A percentile compares a stretch with the other conserved stretches of the same genome.
phyloP scores from a whole-genome alignment of 805 yeast species.

The Candida taoyuanica region DNA sequence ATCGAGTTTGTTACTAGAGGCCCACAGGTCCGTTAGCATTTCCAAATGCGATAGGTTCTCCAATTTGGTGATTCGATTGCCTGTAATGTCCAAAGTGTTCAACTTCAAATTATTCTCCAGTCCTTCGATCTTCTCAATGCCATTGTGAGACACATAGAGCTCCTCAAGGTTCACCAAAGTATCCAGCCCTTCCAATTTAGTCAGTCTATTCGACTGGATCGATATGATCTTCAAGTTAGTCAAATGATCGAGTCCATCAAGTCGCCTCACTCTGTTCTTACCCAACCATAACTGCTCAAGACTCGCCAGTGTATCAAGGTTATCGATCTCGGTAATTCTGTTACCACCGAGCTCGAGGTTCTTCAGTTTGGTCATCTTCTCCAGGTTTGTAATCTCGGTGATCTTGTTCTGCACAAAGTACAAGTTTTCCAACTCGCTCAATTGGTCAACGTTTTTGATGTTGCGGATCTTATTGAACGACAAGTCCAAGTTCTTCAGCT shows the following conservation, averaged over 20 bases:
- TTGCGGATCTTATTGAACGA: conserved; percentile 87
- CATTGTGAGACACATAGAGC: conserved; percentile 83
- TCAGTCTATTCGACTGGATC: conserved; percentile 80
- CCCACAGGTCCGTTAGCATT: conserved; percentile 90
- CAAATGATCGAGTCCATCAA: conserved; percentile 59
- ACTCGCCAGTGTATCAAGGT: conserved; percentile 47
- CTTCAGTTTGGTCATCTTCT: conserved; percentile 48
- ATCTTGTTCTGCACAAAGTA: conserved; percentile 90
- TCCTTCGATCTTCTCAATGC: conserved; percentile 68
- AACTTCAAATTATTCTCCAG: conserved; percentile 66
- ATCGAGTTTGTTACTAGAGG: conserved; percentile 68
- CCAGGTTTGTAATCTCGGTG: conserved; percentile 61
- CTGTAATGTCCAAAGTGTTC: conserved; percentile 74
- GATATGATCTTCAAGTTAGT: conserved; percentile 68
- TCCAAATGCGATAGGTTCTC: conserved; percentile 61
- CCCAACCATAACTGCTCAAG: conserved; percentile 89
- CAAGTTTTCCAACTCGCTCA: conserved; percentile 59
- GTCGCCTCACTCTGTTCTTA: conserved; percentile 64
- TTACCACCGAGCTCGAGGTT: conserved; percentile 93
- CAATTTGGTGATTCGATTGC: conserved; percentile 59
- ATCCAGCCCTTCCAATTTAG: conserved; percentile 78
- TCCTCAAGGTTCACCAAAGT: conserved; percentile 71
- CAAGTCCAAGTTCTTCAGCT: conserved; percentile 63
- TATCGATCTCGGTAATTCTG: conserved; percentile 55
- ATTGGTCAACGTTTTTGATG: conserved; percentile 68